Conservation (phyloP, 768 basidiomycete genomes). For the Leucogyrophana mollusca region DNA sequence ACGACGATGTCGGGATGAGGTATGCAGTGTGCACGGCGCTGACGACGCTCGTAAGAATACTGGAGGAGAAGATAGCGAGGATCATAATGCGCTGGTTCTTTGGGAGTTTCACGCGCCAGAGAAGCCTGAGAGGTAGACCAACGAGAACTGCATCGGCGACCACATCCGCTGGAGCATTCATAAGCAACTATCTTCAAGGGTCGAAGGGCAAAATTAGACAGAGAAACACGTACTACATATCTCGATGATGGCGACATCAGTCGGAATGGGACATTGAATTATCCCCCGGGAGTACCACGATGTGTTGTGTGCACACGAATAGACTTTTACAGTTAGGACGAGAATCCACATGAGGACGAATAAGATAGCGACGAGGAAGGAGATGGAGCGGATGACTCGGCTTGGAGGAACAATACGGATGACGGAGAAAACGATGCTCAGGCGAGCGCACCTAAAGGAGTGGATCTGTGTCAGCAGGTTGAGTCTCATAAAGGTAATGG, state of each 20-base stretch:
- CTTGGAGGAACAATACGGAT: conserved; percentile 47
- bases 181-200: background rate
- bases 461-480: background rate
- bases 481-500: background rate
- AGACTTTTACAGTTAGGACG: conserved; percentile 22
- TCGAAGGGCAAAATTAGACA: conserved; percentile 1
- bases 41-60: conserved; percentile 46
- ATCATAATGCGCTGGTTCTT: conserved; percentile 40
- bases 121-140: conserved; percentile 42
- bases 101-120: conserved; percentile 41
- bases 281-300: conserved; percentile 36
- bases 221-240: conserved; percentile 42
- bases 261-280: conserved; percentile 43
- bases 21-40: conserved; percentile 41
- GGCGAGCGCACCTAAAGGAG: conserved; percentile 39
- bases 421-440: conserved; percentile 55
- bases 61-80: conserved; percentile 48
- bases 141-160: conserved; percentile 47
- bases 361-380: conserved; percentile 23
- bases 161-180: conserved; percentile 46
- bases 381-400: too few species aligned
- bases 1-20: conserved; percentile 31
- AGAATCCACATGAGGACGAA: conserved; percentile 27
- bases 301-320: conserved; percentile 38
- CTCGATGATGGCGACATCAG: conserved; percentile 51